Conservation (phyloP, 148 eudicot genomes). For the Arctostaphylos glauca region DNA sequence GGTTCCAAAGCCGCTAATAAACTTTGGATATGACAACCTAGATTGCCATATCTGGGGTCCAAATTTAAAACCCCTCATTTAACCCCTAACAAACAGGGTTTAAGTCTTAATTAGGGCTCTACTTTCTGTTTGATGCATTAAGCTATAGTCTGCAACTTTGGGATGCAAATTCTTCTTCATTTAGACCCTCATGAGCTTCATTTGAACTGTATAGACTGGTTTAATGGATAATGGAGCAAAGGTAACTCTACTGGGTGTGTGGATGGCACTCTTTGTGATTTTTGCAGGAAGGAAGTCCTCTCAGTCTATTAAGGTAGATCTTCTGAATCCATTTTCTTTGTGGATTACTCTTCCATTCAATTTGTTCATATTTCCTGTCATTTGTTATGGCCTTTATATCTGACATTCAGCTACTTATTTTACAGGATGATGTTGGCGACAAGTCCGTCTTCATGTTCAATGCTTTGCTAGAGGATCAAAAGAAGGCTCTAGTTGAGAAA, state of each 20-base stretch:
- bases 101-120: no score
- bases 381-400: not conserved
- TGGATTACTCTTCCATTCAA: not conserved
- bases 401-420: not conserved
- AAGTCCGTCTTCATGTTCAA: slow-evolving; percentile 92
- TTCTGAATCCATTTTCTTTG: not conserved
- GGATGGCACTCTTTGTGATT: slow-evolving; percentile 77
- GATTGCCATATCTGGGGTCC: no score
- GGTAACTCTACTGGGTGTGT: slow-evolving; percentile 56
- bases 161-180: not conserved
- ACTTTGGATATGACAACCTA: no score
- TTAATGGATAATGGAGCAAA: slow-evolving; percentile 73
- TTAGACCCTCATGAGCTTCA: slow-evolving; percentile 11
- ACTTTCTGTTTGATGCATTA: not conserved
- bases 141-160: not conserved
- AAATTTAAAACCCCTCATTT: no score
- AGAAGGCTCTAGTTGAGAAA: slow-evolving; percentile 57
- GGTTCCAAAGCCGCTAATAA: no score
- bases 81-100: no score
- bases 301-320: slow-evolving; percentile 82
- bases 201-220: slow-evolving; percentile 52
- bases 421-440: slow-evolving; percentile 94
- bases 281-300: slow-evolving; percentile 91
- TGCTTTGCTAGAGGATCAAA: slow-evolving; percentile 70
- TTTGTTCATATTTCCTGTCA: not conserved